Percentiles rank a stretch among this genome's conserved stretches.
These are phyloP conservation scores for Globisporangium sylvaticum DNA, from an alignment of 352 stramenopile species.

Conservation along the genomic window DNA sequence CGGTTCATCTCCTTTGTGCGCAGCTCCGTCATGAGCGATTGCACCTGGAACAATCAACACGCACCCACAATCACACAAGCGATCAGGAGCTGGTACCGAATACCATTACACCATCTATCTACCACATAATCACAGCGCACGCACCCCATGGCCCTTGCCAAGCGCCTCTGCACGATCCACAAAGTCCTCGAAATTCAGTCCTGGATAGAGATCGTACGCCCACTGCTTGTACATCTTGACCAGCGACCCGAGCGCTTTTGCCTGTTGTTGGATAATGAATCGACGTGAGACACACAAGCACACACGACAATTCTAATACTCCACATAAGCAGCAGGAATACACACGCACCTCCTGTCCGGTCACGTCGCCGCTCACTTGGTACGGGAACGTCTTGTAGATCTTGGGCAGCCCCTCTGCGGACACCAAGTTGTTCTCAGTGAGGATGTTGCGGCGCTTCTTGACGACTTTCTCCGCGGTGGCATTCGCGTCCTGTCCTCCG, in stretches of 20 bases:
- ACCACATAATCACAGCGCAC: neutral
- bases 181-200: conserved; percentile 83
- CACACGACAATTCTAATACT: neutral
- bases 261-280: conserved; percentile 16
- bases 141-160: conserved; percentile 43
- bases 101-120: too few relatives aligned
- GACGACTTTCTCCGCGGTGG: conserved; percentile 11
- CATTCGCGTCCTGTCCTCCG: neutral
- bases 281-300: neutral
- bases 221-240: conserved; percentile 85
- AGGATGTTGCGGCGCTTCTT: conserved; percentile 56
- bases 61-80: neutral
- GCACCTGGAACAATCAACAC: conserved; percentile 27
- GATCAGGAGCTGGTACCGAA: neutral
- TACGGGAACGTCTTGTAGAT: conserved; percentile 71
- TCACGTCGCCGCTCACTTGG: conserved; percentile 48
- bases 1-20: conserved; percentile 51
- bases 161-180: conserved; percentile 57
- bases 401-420: conserved; percentile 59
- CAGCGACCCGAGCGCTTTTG: conserved; percentile 56
- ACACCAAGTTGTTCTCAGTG: conserved; percentile 63
- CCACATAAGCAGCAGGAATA: neutral
- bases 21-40: conserved; percentile 57
- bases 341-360: conserved; percentile 46
- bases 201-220: conserved; percentile 79